phyloP scores from a whole-genome alignment of 306 rosid genomes.

The Cyamopsis tetragonoloba region DNA sequence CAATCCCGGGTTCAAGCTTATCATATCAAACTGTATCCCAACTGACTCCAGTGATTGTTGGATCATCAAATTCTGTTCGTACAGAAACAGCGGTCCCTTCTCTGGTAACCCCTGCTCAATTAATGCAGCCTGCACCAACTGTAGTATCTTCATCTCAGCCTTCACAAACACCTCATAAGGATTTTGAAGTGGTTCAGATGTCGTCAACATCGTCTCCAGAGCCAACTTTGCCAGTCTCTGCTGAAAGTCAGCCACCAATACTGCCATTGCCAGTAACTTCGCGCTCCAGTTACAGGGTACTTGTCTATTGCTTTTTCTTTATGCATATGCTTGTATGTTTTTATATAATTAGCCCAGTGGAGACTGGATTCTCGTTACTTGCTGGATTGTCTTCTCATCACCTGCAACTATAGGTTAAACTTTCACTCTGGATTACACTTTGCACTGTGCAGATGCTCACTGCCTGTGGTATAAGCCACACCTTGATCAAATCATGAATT shows the following conservation, averaged over 20 bases:
- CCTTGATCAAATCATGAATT: background rate
- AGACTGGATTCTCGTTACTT: background rate
- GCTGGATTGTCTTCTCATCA: background rate
- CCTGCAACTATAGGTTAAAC: background rate
- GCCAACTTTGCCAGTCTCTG: conserved; percentile 37
- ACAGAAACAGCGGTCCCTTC: conserved; percentile 51
- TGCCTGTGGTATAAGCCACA: background rate
- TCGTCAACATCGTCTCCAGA: conserved; percentile 55
- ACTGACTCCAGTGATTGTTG: conserved; percentile 43
- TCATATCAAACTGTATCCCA: conserved; percentile 55
- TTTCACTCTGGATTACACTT: background rate
- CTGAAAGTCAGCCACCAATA: conserved; percentile 75
- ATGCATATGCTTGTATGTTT: background rate
- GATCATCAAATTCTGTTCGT: conserved; percentile 43
- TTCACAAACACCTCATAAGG: conserved; percentile 63
- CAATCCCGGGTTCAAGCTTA: conserved; percentile 44
- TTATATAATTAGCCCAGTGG: background rate
- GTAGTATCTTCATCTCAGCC: conserved; percentile 47
- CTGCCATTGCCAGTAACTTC: conserved; percentile 66
- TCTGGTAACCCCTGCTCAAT: conserved; percentile 79
- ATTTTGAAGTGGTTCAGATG: conserved; percentile 74
- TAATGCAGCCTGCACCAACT: conserved; percentile 62
- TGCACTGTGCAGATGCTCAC: background rate
- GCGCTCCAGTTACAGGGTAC: conserved; percentile 50
- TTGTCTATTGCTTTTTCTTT: background rate